Conservation (phyloP, 371 early-diverging fungal genomes). For the Rhizomucor miehei region DNA sequence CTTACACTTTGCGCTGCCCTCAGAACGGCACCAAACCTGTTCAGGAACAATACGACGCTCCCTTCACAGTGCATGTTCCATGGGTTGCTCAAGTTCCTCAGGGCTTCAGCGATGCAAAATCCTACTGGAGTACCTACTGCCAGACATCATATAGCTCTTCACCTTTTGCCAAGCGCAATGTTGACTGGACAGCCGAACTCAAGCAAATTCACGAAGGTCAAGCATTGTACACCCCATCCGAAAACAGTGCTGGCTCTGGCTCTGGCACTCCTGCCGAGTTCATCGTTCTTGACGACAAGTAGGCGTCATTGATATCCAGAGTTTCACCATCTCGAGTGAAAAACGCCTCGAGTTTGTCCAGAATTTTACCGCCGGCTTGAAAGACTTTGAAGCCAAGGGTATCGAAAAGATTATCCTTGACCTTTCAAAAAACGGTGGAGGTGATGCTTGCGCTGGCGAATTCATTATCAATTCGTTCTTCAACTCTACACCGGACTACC, state of each 20-base stretch:
- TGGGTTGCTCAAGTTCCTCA: constrained; percentile 48
- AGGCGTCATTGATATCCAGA: constrained; percentile 49
- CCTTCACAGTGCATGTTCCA: constrained; percentile 48
- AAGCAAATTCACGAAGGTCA: constrained; percentile 36
- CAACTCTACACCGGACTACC: constrained; percentile 40
- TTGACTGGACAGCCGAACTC: constrained; percentile 27
- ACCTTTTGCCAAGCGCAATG: constrained; percentile 13
- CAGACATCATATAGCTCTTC: constrained; percentile 27
- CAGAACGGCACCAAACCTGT: constrained; percentile 33
- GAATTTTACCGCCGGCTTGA: constrained; percentile 29
- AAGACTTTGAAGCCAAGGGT: constrained; percentile 36
- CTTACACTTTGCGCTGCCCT: constrained; percentile 45
- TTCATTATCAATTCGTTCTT: constrained; percentile 47
- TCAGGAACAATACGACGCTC: constrained; percentile 40
- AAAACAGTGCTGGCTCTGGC: constrained; percentile 16
- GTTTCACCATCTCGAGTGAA: constrained; percentile 38
- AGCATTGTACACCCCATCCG: constrained; percentile 12
- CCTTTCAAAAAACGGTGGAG: constrained; percentile 48
- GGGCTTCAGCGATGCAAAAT: constrained; percentile 29
- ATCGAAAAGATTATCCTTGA: constrained; percentile 47
- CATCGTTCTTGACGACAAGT: constrained; percentile 30
- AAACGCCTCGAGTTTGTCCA: constrained; percentile 37
- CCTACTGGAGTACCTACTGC: constrained; percentile 43
- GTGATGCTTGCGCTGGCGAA: constrained; percentile 54
- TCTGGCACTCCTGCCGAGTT: constrained; percentile 39